Base-by-base conservation (phyloP, 2,329 filamentous ascomycete genomes). In the Drechslerella coelobrocha region DNA sequence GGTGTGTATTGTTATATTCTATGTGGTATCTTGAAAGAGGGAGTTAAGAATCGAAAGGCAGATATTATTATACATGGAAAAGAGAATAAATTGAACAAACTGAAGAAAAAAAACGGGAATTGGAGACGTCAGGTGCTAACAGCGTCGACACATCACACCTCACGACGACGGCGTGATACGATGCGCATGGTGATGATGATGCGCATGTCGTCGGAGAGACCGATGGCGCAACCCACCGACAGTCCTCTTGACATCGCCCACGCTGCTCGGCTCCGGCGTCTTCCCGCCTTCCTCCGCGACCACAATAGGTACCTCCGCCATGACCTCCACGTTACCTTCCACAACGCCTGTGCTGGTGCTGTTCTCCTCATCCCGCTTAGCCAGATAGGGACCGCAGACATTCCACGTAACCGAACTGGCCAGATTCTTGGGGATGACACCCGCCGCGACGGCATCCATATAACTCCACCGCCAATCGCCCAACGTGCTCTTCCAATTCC, bases 401-500 rank as follows among this genome's bases (percentile, higher is more conserved):
- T 69, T 59, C 65, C 57, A 62, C 26, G 62, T 60, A 4, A 72
- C 55, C 1, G 29, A 61, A 27, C 19, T 23, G 5, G 12, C 12
- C 43, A 69, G 43, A 10, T 80, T 76, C 34, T 43, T 78, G 7
- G 79, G 78, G 56, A 81, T 81, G 7, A 80, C 78, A 7, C 79
- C 80, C 2, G 78, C 79, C 9, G 75, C 73, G 21, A 80, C 78
- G 34, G 79, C 81, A 74, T 78, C 79, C 75, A 79, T 76, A 73
- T 84, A 84, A 69, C 81, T 81, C 83, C 82, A 84, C 21, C 81
- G 76, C 77, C 80, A 83, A 73, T 83, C 81, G 34, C 78, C 79
- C 63, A 73, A 81, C 14, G 76, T 71, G 12, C 77, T 76, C 77
- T 86, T 87, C 85, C 85, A 87, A 0, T 81, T 81, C 85, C 85